A percentile compares a stretch with the other conserved stretches of the same genome.
Evolutionary conservation across 257 asterid species (phyloP).

Genomic region (Lithospermum erythrorhizon): DNA sequence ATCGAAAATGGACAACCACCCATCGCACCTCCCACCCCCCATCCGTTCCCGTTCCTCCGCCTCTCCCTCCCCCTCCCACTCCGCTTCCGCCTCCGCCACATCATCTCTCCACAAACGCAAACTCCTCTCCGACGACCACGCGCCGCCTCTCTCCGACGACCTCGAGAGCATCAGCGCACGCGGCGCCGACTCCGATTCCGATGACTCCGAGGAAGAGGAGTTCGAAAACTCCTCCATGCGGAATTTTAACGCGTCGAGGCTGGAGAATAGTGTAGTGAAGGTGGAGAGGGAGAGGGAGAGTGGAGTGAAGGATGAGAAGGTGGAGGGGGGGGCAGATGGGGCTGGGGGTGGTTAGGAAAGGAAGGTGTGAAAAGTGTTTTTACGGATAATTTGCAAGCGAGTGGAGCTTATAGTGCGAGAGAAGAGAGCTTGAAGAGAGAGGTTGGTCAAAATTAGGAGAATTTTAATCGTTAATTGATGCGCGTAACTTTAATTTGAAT

Average conservation of each 20-base stretch:
- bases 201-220: slow-evolving; percentile 65
- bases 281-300: slow-evolving; percentile 57
- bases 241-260: slow-evolving; percentile 71
- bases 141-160: slow-evolving; percentile 52
- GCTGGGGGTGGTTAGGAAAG: slow-evolving; percentile 34
- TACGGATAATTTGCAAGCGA: slow-evolving; percentile 75
- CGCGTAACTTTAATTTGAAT: too few relatives aligned
- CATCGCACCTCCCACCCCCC: slow-evolving; percentile 50
- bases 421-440: slow-evolving; percentile 90
- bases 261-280: slow-evolving; percentile 54
- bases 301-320: slow-evolving; percentile 55
- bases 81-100: slow-evolving; percentile 97
- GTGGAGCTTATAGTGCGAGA: slow-evolving; percentile 94
- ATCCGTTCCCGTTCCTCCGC: slow-evolving; percentile 93
- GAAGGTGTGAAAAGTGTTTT: slow-evolving; percentile 53
- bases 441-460: slow-evolving; percentile 41
- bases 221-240: slow-evolving; percentile 76
- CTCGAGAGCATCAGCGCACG: too few relatives aligned
- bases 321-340: slow-evolving; percentile 15
- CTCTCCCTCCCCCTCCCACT: slow-evolving; percentile 93
- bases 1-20: slow-evolving; percentile 13
- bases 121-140: slow-evolving; percentile 66
- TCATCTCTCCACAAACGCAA: slow-evolving; percentile 87
- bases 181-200: too few relatives aligned
- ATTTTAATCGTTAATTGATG: too few relatives aligned